phyloP scores from a whole-genome alignment of 129 eudicot genomes.

The Arctium lappa region DNA sequence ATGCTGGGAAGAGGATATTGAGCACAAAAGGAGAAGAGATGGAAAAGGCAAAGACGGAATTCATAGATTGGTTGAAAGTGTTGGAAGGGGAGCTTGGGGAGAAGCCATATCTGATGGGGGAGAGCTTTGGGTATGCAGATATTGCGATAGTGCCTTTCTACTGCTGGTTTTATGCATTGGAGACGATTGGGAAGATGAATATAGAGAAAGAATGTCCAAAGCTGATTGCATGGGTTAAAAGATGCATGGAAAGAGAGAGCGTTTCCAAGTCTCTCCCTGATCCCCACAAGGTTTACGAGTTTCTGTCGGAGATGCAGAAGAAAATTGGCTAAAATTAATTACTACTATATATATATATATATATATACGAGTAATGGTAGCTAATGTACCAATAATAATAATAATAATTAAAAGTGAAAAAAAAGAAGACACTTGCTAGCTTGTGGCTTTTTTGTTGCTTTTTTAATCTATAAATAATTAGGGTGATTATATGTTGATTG shows the following conservation, averaged over 20 bases:
- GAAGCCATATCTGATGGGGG: slow-evolving; percentile 24
- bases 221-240: slow-evolving; percentile 25
- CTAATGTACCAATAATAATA: too few relatives aligned
- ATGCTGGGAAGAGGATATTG: slow-evolving; percentile 1
- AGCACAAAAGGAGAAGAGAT: slow-evolving; percentile 12
- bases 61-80: slow-evolving; percentile 15
- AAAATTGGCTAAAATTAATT: too few relatives aligned
- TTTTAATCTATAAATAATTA: too few relatives aligned
- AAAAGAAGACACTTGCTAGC: too few relatives aligned
- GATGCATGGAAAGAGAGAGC: slow-evolving; percentile 25
- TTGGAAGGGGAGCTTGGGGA: slow-evolving; percentile 21
- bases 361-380: too few relatives aligned
- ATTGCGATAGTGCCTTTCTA: slow-evolving; percentile 12
- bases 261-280: slow-evolving; percentile 21
- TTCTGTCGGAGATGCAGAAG: neutral
- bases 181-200: slow-evolving; percentile 5
- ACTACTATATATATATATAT: too few relatives aligned
- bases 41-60: slow-evolving; percentile 19
- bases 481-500: too few relatives aligned
- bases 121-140: slow-evolving; percentile 27
- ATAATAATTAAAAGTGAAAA: too few relatives aligned
- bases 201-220: slow-evolving; percentile 27
- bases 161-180: slow-evolving; percentile 16
- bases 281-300: slow-evolving; percentile 11
- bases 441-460: too few relatives aligned